Evolutionary conservation across 2,329 filamentous ascomycete species (phyloP), one percentile per base, ranked within the genome.

Genomic region (Cladosporium halotolerans): DNA sequence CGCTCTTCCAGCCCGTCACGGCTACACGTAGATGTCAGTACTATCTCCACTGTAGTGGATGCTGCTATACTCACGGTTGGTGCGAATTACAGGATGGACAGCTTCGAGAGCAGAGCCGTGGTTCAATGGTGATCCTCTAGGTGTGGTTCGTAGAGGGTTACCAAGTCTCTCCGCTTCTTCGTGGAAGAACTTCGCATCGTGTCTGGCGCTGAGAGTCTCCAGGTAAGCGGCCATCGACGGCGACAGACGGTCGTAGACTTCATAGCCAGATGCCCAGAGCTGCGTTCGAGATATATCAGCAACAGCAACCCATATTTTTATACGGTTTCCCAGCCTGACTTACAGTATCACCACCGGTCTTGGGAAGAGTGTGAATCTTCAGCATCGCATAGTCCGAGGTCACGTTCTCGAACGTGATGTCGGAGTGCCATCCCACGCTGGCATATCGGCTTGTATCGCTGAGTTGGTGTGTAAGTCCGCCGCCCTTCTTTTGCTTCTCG

Each of bases 371-470:
- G 16, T 96, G 79, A 46, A 90, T 78, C 66, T 95, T 95, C 39
- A 96, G 71, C 71, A 96, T 95, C 0, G 91, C 95, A 0, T 89
- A 95, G 32, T 89, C 89, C 0, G 91, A 89, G 1, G 90, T 89
- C 71, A 96, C 90, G 59, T 81, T 74, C 73, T 96, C 91, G 66
- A 95, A 96, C 0, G 86, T 88, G 1, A 95, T 85, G 60, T 96
- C 90, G 0, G 85, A 88, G 72, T 96, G 90, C 89, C 89, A 96
- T 9, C 88, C 88, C 9, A 58, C 54, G 0, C 85, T 88, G 70
- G 76, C 76, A 50, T 74, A 75, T 18, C 75, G 71, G 59, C 72
- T 75, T 42, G 76, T 74, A 58, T 77, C 76, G 59, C 73, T 78
- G 54, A 77, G 68, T 58, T 76, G 71, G 62, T 79, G 74, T 19